Evolutionary conservation across 139 green algal species (phyloP).

Genomic region (Chlorokybus atmophyticus): DNA sequence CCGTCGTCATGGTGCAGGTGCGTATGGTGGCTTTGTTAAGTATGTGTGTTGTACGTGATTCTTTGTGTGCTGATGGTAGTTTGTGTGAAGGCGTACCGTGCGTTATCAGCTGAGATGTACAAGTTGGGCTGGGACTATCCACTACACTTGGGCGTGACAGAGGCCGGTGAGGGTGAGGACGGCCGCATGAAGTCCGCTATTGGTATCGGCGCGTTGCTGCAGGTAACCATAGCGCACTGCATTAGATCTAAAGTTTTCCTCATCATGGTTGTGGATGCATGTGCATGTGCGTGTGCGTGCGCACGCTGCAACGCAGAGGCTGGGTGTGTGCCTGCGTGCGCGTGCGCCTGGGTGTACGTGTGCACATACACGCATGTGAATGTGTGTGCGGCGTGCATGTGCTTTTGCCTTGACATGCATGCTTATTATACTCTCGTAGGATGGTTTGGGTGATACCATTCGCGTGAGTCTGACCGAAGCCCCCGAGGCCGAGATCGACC

Average conservation of each 20-base stretch:
- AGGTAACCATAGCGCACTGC: no score
- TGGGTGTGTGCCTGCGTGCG: no score
- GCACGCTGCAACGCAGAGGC: no score
- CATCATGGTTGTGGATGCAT: no score
- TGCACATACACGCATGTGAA: no score
- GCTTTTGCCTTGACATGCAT: no score
- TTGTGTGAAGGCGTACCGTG: conserved; percentile 80
- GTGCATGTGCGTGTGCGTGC: no score
- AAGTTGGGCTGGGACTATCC: conserved; percentile 89
- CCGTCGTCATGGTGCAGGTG: conserved; percentile 83
- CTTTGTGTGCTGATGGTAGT: not conserved
- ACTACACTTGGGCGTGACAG: conserved; percentile 89
- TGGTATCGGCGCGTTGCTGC: conserved; percentile 89
- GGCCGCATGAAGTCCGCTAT: conserved; percentile 96
- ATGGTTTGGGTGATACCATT: conserved; percentile 97
- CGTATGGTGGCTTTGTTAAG: not conserved
- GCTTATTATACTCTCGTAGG: conserved; percentile 49
- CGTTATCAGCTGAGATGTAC: conserved; percentile 89
- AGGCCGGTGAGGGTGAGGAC: conserved; percentile 92
- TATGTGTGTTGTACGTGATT: not conserved
- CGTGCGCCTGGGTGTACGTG: no score
- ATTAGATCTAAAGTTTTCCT: no score
- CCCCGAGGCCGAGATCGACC: conserved; percentile 90
- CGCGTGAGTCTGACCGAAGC: conserved; percentile 88
- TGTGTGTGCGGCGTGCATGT: no score